phyloP scores from a whole-genome alignment of 192 early-diverging fungal genomes.

The Dimargaris verticillata region DNA sequence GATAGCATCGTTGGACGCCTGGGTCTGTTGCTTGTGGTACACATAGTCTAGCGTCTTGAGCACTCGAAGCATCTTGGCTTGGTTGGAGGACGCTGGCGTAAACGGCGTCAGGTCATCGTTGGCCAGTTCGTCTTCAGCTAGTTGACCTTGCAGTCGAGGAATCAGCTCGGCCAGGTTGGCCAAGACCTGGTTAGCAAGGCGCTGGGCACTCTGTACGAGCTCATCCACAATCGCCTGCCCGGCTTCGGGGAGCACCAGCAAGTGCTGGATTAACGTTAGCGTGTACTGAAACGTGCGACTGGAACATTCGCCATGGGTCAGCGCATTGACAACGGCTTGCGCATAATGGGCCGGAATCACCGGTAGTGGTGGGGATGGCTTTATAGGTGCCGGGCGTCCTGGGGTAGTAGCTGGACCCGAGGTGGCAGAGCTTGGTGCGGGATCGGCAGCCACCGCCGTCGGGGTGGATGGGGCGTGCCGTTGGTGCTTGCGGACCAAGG shows the following conservation, averaged over 20 bases:
- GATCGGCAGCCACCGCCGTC: not conserved
- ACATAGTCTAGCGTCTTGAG: constrained; percentile 91
- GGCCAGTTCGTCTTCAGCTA: constrained; percentile 52
- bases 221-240: constrained; percentile 64
- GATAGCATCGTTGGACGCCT: constrained; percentile 11
- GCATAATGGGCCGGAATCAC: constrained; percentile 66
- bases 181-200: constrained; percentile 47
- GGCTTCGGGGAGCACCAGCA: constrained; percentile 52
- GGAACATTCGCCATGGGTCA: constrained; percentile 80
- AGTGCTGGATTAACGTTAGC: constrained; percentile 72
- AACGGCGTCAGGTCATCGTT: constrained; percentile 57
- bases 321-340: constrained; percentile 73
- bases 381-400: not conserved
- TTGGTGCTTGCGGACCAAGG: constrained; percentile 32
- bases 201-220: constrained; percentile 49
- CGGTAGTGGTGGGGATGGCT: constrained; percentile 45
- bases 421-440: constrained; percentile 3
- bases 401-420: not conserved
- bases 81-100: constrained; percentile 68
- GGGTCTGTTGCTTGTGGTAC: constrained; percentile 33
- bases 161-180: constrained; percentile 51
- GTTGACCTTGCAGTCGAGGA: constrained; percentile 32
- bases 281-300: constrained; percentile 90
- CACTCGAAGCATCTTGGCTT: constrained; percentile 82
- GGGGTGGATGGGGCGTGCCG: constrained; percentile 10